phyloP scores from a whole-genome alignment of 2,329 filamentous ascomycete species.

The Monilinia laxa region DNA sequence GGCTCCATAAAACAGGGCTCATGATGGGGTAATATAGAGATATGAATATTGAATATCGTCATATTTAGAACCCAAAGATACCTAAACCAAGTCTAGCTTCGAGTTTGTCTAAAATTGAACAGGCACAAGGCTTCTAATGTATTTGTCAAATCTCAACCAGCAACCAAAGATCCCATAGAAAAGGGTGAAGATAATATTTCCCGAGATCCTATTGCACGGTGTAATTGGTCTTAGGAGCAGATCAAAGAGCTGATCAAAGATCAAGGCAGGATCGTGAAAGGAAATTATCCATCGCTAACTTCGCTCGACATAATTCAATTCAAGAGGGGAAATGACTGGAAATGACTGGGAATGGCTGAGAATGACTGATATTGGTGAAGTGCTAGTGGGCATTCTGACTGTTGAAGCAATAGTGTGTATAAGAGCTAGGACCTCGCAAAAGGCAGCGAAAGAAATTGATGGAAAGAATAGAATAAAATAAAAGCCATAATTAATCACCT shows the following conservation, averaged over 20 bases:
- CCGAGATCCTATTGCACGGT: too few species aligned
- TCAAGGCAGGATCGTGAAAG: constrained; percentile 7
- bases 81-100: constrained; percentile 11
- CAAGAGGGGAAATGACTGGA: neutral
- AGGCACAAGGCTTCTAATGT: constrained; percentile 4
- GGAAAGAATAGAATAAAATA: neutral
- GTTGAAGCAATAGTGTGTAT: constrained; percentile 10
- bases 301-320: constrained; percentile 14
- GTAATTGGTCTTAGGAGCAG: too few species aligned
- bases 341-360: neutral
- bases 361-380: constrained; percentile 10
- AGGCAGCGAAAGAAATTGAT: constrained; percentile 3
- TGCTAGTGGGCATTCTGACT: constrained; percentile 3
- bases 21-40: constrained; percentile 2
- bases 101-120: neutral
- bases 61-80: constrained; percentile 8
- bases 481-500: constrained; percentile 15
- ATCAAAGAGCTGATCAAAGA: neutral
- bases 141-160: constrained; percentile 4
- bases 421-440: constrained; percentile 4
- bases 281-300: constrained; percentile 22
- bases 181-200: constrained; percentile 3
- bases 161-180: constrained; percentile 23
- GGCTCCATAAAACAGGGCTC: constrained; percentile 13
- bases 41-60: constrained; percentile 5